phyloP scores from a whole-genome alignment of 176 grass and related monocot species.

The Aegilops bicornis region DNA sequence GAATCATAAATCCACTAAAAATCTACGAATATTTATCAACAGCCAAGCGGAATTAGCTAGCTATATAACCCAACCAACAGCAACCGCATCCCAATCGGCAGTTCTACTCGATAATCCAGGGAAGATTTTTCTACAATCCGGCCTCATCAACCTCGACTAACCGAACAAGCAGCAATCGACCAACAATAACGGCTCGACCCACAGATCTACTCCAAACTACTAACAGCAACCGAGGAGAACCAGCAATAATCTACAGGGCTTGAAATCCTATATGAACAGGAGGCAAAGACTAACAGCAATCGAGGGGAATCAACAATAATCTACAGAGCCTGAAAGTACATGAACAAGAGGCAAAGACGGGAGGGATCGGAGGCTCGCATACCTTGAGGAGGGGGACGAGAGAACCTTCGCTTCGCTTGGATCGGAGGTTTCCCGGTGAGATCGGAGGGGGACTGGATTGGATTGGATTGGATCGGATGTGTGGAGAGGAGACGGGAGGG shows the following conservation, averaged over 20 bases:
- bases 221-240: background rate
- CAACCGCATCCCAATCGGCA: background rate
- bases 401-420: background rate
- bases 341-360: too few relatives aligned
- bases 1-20: too few relatives aligned
- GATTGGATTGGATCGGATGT: background rate
- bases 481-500: background rate
- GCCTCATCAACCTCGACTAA: background rate
- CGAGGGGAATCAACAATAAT: background rate
- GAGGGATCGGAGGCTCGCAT: background rate
- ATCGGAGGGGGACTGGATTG: background rate
- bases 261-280: too few relatives aligned
- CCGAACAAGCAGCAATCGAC: background rate
- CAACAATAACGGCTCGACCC: background rate
- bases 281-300: background rate
- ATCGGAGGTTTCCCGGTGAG: background rate
- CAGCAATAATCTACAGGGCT: too few relatives aligned
- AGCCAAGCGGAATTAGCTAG: background rate
- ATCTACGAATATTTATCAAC: background rate
- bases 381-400: background rate
- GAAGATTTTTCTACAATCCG: background rate
- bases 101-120: background rate
- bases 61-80: background rate
- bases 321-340: too few relatives aligned
- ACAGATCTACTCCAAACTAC: background rate